phyloP scores from a whole-genome alignment of 768 basidiomycete genomes.

The Trametes maxima region DNA sequence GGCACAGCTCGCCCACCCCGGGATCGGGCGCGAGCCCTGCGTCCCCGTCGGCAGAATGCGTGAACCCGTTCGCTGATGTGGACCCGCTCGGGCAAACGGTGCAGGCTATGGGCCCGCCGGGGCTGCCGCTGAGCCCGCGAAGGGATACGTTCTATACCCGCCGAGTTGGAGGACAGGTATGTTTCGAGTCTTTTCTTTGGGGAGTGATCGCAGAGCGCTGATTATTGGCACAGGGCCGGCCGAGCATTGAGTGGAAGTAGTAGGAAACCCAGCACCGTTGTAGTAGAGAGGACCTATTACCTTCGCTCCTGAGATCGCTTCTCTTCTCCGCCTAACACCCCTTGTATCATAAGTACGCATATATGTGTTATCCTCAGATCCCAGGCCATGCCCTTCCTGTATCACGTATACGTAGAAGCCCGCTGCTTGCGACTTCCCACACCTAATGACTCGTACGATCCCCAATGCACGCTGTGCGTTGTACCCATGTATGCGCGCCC shows the following conservation, averaged over 20 bases:
- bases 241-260: conserved; percentile 21
- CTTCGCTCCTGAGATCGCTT: background rate
- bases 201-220: background rate
- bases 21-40: background rate
- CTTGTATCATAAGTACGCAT: conserved; percentile 3
- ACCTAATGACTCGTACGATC: background rate
- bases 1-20: conserved; percentile 3
- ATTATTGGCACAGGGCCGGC: conserved; percentile 12
- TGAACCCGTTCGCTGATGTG: conserved; percentile 18
- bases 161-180: conserved; percentile 9
- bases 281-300: background rate
- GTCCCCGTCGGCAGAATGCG: background rate
- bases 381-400: background rate
- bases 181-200: background rate
- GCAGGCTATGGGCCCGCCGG: conserved; percentile 3
- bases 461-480: background rate
- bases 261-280: background rate
- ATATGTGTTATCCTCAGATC: background rate
- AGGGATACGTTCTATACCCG: conserved; percentile 20
- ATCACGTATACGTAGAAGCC: conserved; percentile 6
- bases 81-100: background rate
- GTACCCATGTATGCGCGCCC: background rate
- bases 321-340: background rate
- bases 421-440: background rate
- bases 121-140: conserved; percentile 4